Percentiles rank a stretch among this genome's conserved stretches.
Conservation (phyloP, 805 yeast species). For the Wickerhamomyces tratensis region DNA sequence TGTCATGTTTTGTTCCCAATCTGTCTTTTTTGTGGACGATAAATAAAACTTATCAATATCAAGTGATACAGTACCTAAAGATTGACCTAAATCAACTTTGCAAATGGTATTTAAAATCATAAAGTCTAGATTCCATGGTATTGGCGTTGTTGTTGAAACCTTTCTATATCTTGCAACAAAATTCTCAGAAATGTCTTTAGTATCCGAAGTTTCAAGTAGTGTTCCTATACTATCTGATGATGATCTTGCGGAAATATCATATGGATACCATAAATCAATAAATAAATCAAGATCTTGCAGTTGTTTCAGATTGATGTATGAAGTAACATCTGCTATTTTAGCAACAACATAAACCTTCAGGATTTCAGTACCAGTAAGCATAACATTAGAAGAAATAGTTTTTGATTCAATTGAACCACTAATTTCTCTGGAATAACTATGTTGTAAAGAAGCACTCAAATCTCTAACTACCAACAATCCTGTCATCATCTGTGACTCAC, state of each 20-base stretch:
- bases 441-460: slow-evolving; percentile 69
- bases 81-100: slow-evolving; percentile 71
- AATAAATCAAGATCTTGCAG: slow-evolving; percentile 80
- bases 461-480: slow-evolving; percentile 40
- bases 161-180: slow-evolving; percentile 40
- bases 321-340: slow-evolving; percentile 41
- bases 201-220: slow-evolving; percentile 1
- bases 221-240: slow-evolving; percentile 3
- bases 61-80: slow-evolving; percentile 60
- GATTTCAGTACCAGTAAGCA: slow-evolving; percentile 32
- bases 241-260: slow-evolving; percentile 17
- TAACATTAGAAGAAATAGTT: slow-evolving; percentile 36
- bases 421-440: slow-evolving; percentile 80
- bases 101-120: slow-evolving; percentile 42
- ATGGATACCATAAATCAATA: slow-evolving; percentile 72
- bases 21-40: slow-evolving; percentile 51
- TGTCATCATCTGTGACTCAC: slow-evolving; percentile 29
- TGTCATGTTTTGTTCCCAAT: slow-evolving; percentile 64
- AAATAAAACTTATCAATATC: slow-evolving; percentile 56
- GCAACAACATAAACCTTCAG: slow-evolving; percentile 39
- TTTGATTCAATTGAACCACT: slow-evolving; percentile 60
- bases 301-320: slow-evolving; percentile 72
- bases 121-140: slow-evolving; percentile 67
- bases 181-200: slow-evolving; percentile 1
- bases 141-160: slow-evolving; percentile 51